Evolutionary conservation across 768 basidiomycete genomes (phyloP).

Genomic region (Mrakia blollopis): DNA sequence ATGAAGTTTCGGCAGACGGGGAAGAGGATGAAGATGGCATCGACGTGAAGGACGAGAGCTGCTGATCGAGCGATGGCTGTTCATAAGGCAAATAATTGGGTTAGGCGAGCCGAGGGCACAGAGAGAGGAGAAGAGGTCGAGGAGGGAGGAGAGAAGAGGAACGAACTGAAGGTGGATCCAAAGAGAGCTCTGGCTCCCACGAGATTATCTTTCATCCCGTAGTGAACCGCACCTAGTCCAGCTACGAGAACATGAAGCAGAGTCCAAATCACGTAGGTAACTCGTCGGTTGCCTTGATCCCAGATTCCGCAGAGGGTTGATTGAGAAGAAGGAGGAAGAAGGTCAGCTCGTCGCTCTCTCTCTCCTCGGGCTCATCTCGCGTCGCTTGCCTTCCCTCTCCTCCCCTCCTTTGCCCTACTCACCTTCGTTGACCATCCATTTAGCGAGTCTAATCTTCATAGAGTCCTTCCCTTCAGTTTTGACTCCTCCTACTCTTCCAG

Average conservation of each 20-base stretch:
- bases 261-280: slow-evolving; percentile 78
- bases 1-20: slow-evolving; percentile 94
- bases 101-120: neutral
- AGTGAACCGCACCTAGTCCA: slow-evolving; percentile 69
- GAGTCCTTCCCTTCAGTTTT: slow-evolving; percentile 27
- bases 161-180: slow-evolving; percentile 71
- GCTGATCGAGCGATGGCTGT: slow-evolving; percentile 79
- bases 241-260: slow-evolving; percentile 74
- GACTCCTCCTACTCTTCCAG: slow-evolving; percentile 8
- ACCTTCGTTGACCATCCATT: slow-evolving; percentile 97
- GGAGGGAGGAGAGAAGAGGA: neutral
- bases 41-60: slow-evolving; percentile 83
- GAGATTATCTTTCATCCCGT: slow-evolving; percentile 72
- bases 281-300: slow-evolving; percentile 50
- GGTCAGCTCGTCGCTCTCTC: slow-evolving; percentile 1
- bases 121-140: neutral
- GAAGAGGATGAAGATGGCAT: slow-evolving; percentile 87
- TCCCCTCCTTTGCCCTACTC: slow-evolving; percentile 11
- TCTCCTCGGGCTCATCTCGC: neutral
- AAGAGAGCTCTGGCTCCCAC: slow-evolving; percentile 61
- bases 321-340: neutral
- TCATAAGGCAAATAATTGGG: no score
- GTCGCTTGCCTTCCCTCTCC: neutral
- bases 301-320: neutral
- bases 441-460: slow-evolving; percentile 51